Evolutionary conservation across 495 filamentous ascomycete species (phyloP), one percentile per base, ranked within the genome.

Genomic region (Penicillium bialowiezense): DNA sequence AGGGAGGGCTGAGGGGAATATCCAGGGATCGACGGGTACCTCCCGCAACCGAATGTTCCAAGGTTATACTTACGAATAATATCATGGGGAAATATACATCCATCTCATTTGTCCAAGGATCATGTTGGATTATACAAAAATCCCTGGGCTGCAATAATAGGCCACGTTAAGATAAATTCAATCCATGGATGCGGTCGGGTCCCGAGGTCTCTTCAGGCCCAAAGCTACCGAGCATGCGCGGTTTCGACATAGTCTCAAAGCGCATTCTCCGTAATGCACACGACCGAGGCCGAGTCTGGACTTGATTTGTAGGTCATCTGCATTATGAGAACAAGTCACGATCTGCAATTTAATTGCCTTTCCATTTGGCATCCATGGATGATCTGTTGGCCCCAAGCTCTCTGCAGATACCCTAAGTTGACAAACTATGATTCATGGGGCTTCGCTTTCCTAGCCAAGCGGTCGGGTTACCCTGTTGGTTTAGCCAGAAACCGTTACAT

Each of bases 291-390:
- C 32, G 52, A 52, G 57, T 15, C 45, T 44, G 48, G 41, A 53
- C 48, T 51, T 33, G 41, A 57, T 57, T 57, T 50, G 59, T 53
- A 60, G 58, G 60, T 67, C 67, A 70, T 56, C 62, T 64, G 67
- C 58, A 54, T 24, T 44, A 44, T 51, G 55, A 50, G 44, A 44
- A 35, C 52, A 51, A 55, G 54, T 50, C 46, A 62, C 40, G 53
- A 64, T 62, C 56, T 52, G 48, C 56, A 21, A 9, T 38, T 33
- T 39, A 29, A 45, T 40, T 41, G 40, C 39, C 48, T 45, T 38
- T 51, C 40, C 38, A 57, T 43, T 44, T 41, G 10, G 24, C 18
- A 36, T 45, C 23, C n/a, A n/a, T n/a, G n/a, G n/a, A n/a, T n/a
- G 17, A 21, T 32, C 44, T 20, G 7, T 48, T 36, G 45, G 51